Conservation (phyloP, 148 eudicot species). For the Nyssa sinensis region DNA sequence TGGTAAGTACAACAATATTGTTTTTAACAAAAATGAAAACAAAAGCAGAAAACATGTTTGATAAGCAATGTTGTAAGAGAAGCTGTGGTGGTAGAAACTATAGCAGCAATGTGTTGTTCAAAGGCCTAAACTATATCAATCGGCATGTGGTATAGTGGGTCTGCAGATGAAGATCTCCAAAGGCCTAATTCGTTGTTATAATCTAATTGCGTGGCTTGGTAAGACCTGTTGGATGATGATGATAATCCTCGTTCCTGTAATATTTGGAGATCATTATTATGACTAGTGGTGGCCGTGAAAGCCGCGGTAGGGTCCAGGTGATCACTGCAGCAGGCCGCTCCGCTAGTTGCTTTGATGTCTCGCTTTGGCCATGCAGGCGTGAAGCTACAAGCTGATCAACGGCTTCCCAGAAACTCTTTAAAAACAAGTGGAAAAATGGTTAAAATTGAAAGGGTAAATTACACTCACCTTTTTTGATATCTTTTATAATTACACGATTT, state of each 20-base stretch:
- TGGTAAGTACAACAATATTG: too few relatives aligned
- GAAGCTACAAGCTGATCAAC: conserved; percentile 21
- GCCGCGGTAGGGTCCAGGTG: background rate
- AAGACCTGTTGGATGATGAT: background rate
- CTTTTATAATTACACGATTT: too few relatives aligned
- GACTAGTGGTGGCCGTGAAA: background rate
- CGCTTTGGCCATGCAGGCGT: conserved; percentile 10
- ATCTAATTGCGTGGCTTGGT: too few relatives aligned
- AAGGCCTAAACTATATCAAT: too few relatives aligned
- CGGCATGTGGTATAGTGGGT: conserved; percentile 1
- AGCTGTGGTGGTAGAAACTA: too few relatives aligned
- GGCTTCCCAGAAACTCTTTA: conserved; percentile 21
- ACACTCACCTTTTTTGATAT: too few relatives aligned
- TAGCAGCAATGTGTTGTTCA: too few relatives aligned
- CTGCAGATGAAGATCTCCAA: background rate
- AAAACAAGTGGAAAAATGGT: too few relatives aligned
- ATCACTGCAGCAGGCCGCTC: background rate
- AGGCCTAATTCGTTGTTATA: background rate
- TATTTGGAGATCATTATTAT: background rate
- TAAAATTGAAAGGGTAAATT: too few relatives aligned
- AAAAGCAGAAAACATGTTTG: too few relatives aligned
- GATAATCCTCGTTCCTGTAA: background rate
- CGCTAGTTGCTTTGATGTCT: background rate
- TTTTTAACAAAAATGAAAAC: too few relatives aligned
- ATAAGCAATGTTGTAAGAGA: too few relatives aligned